A percentile compares a stretch with the other conserved stretches of the same genome.
Evolutionary conservation across 495 filamentous ascomycete species (phyloP).

Genomic region (Hypoxylon perforatum): DNA sequence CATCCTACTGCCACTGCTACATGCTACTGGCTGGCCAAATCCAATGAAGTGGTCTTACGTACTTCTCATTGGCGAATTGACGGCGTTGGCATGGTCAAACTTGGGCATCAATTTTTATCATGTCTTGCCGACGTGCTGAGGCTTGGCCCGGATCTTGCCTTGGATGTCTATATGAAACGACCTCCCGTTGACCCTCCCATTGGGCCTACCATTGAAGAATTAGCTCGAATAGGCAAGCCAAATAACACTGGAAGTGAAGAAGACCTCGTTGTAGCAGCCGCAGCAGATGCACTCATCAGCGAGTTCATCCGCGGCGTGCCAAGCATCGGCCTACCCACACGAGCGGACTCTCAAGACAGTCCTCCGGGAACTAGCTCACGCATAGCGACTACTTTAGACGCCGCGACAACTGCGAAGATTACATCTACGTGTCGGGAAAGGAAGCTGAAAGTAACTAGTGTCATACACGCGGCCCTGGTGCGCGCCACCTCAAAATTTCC

Average conservation of each 20-base stretch:
- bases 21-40: conserved; percentile 37
- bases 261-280: neutral
- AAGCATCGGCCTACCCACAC: conserved; percentile 26
- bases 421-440: conserved; percentile 16
- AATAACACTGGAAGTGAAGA: neutral
- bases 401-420: conserved; percentile 1
- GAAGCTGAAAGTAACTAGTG: conserved; percentile 24
- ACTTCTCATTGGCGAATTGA: conserved; percentile 45
- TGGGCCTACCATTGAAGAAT: conserved; percentile 8
- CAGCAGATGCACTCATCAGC: conserved; percentile 9
- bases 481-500: conserved; percentile 22
- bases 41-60: conserved; percentile 30
- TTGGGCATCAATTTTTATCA: conserved; percentile 33
- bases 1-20: conserved; percentile 35
- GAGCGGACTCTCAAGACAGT: neutral
- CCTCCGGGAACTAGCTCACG: neutral
- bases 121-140: conserved; percentile 1
- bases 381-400: neutral
- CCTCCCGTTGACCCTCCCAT: neutral
- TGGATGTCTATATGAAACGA: neutral
- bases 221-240: neutral
- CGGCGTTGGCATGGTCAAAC: conserved; percentile 37
- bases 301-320: neutral
- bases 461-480: conserved; percentile 38
- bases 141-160: neutral